Evolutionary conservation across 352 stramenopile genomes (phyloP).

Genomic region (Globisporangium middletonii): DNA sequence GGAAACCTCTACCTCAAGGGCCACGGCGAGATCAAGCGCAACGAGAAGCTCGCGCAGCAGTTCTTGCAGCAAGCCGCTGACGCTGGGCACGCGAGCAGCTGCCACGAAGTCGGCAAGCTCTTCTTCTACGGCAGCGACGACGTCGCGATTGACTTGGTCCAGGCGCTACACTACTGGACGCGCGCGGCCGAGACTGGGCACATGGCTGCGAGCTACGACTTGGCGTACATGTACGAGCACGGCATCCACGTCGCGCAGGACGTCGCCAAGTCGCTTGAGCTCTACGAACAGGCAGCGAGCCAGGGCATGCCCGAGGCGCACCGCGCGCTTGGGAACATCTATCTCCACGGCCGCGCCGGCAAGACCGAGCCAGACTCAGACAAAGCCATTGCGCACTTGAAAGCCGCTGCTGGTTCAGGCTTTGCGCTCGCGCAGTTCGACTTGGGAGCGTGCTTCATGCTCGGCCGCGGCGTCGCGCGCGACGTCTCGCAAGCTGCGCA

Average conservation of each 20-base stretch:
- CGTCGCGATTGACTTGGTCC: constrained; percentile 22
- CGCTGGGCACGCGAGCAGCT: constrained; percentile 56
- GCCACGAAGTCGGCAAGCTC: constrained; percentile 73
- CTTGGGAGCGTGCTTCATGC: constrained; percentile 71
- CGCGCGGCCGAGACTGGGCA: constrained; percentile 52
- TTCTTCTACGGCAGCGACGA: constrained; percentile 45
- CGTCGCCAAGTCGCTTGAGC: constrained; percentile 41
- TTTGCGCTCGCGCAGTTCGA: constrained; percentile 68
- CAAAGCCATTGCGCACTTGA: constrained; percentile 50
- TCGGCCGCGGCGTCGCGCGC: constrained; percentile 56
- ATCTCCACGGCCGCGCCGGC: constrained; percentile 32
- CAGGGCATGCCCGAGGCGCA: constrained; percentile 71
- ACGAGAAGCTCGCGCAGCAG: constrained; percentile 38
- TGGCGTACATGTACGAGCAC: constrained; percentile 70
- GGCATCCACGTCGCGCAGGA: constrained; percentile 61
- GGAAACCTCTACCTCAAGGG: constrained; percentile 67
- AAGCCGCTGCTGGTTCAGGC: constrained; percentile 50
- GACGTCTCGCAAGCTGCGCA: constrained; percentile 52
- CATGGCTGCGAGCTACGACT: constrained; percentile 66
- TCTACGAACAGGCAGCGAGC: constrained; percentile 51
- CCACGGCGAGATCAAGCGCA: constrained; percentile 35
- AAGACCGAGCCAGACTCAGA: constrained; percentile 12
- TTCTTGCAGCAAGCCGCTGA: constrained; percentile 67
- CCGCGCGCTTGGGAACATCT: constrained; percentile 49
- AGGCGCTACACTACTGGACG: constrained; percentile 60